phyloP scores from a whole-genome alignment of 2,329 filamentous ascomycete genomes.

The Pseudogymnoascus sp. region DNA sequence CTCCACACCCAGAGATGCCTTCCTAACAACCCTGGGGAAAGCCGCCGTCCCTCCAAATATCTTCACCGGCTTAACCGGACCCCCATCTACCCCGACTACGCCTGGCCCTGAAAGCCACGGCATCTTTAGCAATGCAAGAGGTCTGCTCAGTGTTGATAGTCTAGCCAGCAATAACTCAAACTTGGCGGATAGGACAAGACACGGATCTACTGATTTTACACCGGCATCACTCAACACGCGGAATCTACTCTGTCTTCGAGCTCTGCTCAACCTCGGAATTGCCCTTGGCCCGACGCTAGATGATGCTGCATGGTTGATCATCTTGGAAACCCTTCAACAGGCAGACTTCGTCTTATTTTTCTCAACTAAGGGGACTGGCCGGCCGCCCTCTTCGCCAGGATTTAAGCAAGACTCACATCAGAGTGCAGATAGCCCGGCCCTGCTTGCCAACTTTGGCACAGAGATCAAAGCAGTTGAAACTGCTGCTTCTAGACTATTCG shows the following conservation, averaged over 20 bases:
- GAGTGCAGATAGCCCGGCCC: conserved; percentile 25
- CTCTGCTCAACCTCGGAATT: conserved; percentile 90
- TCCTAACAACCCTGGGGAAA: conserved; percentile 88
- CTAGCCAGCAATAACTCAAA: conserved; percentile 51
- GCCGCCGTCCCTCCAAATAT: conserved; percentile 81
- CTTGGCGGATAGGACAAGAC: conserved; percentile 49
- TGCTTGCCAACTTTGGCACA: conserved; percentile 60
- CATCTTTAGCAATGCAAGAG: conserved; percentile 64
- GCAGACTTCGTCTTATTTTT: conserved; percentile 76
- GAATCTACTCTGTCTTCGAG: conserved; percentile 82
- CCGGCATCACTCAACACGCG: conserved; percentile 63
- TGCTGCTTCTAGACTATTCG: conserved; percentile 76
- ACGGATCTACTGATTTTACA: conserved; percentile 48
- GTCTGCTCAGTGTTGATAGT: conserved; percentile 65
- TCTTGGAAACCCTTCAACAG: conserved; percentile 86
- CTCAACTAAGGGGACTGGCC: conserved; percentile 43
- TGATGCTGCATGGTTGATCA: conserved; percentile 70
- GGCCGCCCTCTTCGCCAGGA: conserved; percentile 41
- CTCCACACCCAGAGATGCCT: conserved; percentile 81
- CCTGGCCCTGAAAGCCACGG: conserved; percentile 43
- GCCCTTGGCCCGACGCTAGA: conserved; percentile 83
- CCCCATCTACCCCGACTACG: conserved; percentile 35
- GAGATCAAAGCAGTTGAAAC: conserved; percentile 86
- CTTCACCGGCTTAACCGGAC: conserved; percentile 49
- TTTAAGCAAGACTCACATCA: conserved; percentile 37